Percentiles rank a stretch among this genome's conserved stretches.
Conservation (phyloP, 768 basidiomycete genomes). For the Gymnopilus junonius region DNA sequence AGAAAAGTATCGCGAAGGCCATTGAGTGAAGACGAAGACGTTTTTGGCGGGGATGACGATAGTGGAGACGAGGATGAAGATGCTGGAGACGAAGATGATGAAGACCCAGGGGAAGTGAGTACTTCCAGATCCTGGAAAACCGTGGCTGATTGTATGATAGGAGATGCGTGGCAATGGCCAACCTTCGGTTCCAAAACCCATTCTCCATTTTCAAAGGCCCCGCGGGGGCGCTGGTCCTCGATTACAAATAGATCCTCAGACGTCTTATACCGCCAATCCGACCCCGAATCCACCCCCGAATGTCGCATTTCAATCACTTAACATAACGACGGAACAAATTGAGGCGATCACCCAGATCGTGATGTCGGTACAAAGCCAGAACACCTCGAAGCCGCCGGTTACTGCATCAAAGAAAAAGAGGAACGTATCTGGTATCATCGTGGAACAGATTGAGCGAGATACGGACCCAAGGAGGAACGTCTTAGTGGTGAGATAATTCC, state of each 20-base stretch:
- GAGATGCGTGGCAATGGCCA: background rate
- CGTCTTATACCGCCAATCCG: background rate
- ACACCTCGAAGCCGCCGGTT: background rate
- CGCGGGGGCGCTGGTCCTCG: constrained; percentile 1
- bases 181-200: background rate
- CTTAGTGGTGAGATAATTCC: background rate
- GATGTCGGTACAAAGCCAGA: background rate
- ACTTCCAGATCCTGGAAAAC: background rate
- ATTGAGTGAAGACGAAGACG: background rate
- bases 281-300: background rate
- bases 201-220: background rate
- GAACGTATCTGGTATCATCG: background rate
- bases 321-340: background rate
- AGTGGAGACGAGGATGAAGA: background rate
- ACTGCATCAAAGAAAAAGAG: background rate
- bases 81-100: background rate
- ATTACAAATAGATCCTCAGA: background rate
- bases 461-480: background rate
- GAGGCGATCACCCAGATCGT: background rate
- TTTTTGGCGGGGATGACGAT: too few relatives aligned
- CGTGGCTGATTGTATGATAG: background rate
- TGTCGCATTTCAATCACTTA: background rate
- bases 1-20: background rate
- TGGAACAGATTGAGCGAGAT: background rate
- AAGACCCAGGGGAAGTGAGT: background rate